A percentile compares a stretch with the other conserved stretches of the same genome.
Conservation (phyloP, 805 yeast species). For the Barnettozyma siamensis region DNA sequence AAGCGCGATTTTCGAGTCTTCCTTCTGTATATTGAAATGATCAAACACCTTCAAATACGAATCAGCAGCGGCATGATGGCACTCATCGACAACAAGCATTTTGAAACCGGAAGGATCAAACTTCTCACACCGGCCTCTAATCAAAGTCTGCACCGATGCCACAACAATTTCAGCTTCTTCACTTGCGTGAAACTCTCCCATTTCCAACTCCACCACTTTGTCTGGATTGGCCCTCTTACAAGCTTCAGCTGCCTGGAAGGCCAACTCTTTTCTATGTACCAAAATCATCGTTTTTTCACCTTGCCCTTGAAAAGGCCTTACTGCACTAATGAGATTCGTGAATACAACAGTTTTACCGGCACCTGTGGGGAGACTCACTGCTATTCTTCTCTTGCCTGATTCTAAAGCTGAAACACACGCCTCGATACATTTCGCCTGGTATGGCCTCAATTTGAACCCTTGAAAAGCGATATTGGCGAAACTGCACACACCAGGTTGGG, state of each 20-base stretch:
- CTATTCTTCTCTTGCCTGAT: conserved; percentile 50
- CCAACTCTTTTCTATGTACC: conserved; percentile 79
- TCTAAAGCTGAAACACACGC: conserved; percentile 44
- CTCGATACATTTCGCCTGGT: conserved; percentile 68
- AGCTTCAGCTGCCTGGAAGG: conserved; percentile 57
- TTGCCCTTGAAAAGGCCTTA: conserved; percentile 27
- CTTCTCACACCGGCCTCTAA: conserved; percentile 41
- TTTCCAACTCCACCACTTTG: conserved; percentile 56
- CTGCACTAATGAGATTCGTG: conserved; percentile 45
- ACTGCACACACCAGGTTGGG: background rate
- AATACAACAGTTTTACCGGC: conserved; percentile 90
- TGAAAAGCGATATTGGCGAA: background rate
- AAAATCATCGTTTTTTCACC: conserved; percentile 47
- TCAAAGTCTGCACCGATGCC: conserved; percentile 70
- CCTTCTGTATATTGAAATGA: conserved; percentile 38
- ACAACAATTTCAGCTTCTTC: conserved; percentile 56
- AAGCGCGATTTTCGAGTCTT: conserved; percentile 38
- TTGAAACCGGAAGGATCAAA: conserved; percentile 60
- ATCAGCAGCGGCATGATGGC: conserved; percentile 81
- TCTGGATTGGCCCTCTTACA: conserved; percentile 44
- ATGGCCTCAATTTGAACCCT: conserved; percentile 34
- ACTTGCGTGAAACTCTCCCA: conserved; percentile 47
- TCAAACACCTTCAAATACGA: conserved; percentile 55
- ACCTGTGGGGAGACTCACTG: conserved; percentile 87
- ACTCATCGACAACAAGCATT: conserved; percentile 80